phyloP scores from a whole-genome alignment of 2,329 filamentous ascomycete genomes.

The Aspergillus texensis region DNA sequence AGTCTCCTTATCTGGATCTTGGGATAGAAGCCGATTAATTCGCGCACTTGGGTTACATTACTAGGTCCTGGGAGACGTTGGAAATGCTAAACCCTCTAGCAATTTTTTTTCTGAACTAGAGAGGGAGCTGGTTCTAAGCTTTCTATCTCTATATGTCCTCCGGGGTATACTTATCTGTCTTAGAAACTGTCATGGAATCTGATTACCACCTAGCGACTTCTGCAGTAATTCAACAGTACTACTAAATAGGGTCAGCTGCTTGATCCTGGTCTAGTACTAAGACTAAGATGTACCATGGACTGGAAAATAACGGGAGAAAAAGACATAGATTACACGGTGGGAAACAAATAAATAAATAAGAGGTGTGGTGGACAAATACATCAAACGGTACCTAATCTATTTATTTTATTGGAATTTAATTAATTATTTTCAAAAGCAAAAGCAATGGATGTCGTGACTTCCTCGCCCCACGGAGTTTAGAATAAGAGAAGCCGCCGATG shows the following conservation, averaged over 20 bases:
- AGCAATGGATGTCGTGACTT: constrained; percentile 7
- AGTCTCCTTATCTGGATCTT: background rate
- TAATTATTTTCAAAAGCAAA: background rate
- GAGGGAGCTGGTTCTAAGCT: background rate
- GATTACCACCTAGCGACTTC: too few species aligned
- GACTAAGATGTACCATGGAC: background rate
- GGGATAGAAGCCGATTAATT: background rate
- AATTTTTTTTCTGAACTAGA: background rate
- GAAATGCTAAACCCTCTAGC: background rate
- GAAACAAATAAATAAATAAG: background rate
- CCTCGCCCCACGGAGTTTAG: constrained; percentile 12
- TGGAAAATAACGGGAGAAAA: background rate
- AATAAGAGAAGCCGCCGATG: constrained; percentile 13
- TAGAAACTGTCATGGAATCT: too few species aligned
- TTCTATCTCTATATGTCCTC: background rate
- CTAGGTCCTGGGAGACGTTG: background rate
- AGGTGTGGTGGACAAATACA: background rate
- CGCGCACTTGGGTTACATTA: background rate
- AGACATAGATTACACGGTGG: background rate
- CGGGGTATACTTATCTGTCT: background rate
- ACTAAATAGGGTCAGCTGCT: background rate
- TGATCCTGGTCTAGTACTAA: background rate
- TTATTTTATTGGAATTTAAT: background rate
- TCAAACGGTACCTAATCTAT: background rate
- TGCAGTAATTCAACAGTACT: background rate